phyloP scores from a whole-genome alignment of 352 stramenopile species.

The Phytopythium ostracodes region DNA sequence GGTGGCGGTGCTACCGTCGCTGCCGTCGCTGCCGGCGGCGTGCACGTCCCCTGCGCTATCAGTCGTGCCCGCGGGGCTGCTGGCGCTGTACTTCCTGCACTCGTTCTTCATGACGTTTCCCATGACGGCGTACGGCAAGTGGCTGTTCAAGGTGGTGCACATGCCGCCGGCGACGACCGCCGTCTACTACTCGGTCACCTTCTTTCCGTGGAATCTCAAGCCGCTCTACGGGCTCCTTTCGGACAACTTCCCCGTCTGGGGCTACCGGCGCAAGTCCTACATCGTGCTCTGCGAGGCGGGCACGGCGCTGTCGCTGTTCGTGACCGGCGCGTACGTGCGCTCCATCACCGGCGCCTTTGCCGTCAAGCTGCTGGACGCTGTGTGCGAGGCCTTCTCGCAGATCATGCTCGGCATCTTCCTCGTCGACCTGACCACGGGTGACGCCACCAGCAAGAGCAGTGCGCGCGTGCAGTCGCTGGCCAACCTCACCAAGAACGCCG shows the following conservation, averaged over 20 bases:
- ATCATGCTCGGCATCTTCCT: slow-evolving; percentile 81
- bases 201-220: slow-evolving; percentile 87
- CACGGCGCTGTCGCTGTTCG: slow-evolving; percentile 46
- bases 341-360: slow-evolving; percentile 59
- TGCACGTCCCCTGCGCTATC: slow-evolving; percentile 4
- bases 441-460: slow-evolving; percentile 53
- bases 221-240: slow-evolving; percentile 76
- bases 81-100: slow-evolving; percentile 79
- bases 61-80: slow-evolving; percentile 43
- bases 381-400: slow-evolving; percentile 75
- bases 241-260: slow-evolving; percentile 65
- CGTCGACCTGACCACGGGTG: slow-evolving; percentile 52
- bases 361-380: slow-evolving; percentile 62
- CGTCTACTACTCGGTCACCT: slow-evolving; percentile 79
- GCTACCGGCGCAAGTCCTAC: slow-evolving; percentile 82
- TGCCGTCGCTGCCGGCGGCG: background rate
- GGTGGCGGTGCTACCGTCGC: background rate
- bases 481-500: slow-evolving; percentile 63
- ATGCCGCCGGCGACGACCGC: slow-evolving; percentile 74
- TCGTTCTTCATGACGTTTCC: slow-evolving; percentile 74
- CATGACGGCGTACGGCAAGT: slow-evolving; percentile 69
- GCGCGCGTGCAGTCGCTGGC: slow-evolving; percentile 62
- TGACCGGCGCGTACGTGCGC: slow-evolving; percentile 48
- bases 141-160: slow-evolving; percentile 73
- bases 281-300: slow-evolving; percentile 68